Evolutionary conservation across 371 early-diverging fungal genomes (phyloP).

Genomic region (Neoconidiobolus thromboides): DNA sequence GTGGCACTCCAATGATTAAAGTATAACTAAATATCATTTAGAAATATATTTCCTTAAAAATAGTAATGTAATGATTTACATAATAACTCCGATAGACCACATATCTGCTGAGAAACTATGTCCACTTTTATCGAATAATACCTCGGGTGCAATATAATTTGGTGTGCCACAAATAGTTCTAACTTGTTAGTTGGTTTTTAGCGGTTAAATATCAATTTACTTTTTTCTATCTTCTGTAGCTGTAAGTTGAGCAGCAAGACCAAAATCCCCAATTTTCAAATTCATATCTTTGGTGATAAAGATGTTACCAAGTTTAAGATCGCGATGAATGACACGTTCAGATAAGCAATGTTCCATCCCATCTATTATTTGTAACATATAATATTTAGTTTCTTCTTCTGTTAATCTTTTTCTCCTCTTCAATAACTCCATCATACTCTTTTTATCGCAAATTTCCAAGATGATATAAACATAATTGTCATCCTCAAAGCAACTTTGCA

Average conservation of each 20-base stretch:
- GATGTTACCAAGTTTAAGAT: conserved; percentile 92
- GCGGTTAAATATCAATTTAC: conserved; percentile 20
- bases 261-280: conserved; percentile 96
- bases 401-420: conserved; percentile 20
- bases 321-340: conserved; percentile 89
- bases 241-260: conserved; percentile 67
- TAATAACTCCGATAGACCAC: conserved; percentile 94
- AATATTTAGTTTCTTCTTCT: conserved; percentile 29
- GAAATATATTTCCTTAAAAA: neutral
- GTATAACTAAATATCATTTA: neutral
- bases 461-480: conserved; percentile 75
- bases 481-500: conserved; percentile 76
- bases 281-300: conserved; percentile 76
- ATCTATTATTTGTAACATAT: conserved; percentile 66
- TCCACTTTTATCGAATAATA: conserved; percentile 70
- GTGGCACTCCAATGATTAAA: neutral
- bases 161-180: conserved; percentile 97
- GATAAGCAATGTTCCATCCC: conserved; percentile 73
- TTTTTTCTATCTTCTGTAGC: conserved; percentile 67
- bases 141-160: conserved; percentile 98
- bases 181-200: neutral
- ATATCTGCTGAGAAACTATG: conserved; percentile 96
- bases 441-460: conserved; percentile 83
- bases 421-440: conserved; percentile 70
- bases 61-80: conserved; percentile 27